Evolutionary conservation across 2,329 filamentous ascomycete genomes (phyloP).

Genomic region (Verticillium nubilum): DNA sequence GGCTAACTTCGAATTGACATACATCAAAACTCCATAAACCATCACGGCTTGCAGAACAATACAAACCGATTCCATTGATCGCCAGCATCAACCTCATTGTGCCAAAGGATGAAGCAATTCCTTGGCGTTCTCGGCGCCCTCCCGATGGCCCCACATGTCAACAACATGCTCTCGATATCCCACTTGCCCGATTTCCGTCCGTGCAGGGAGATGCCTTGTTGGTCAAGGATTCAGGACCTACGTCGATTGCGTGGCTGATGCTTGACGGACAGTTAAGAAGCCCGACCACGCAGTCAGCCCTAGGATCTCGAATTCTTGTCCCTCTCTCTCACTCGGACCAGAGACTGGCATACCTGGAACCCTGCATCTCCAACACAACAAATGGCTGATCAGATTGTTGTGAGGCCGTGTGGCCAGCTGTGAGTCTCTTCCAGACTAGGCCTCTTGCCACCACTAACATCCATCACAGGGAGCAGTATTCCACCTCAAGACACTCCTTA

Average conservation of each 20-base stretch:
- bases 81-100: not conserved
- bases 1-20: not conserved
- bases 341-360: not conserved
- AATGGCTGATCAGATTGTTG: not conserved
- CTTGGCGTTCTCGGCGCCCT: not conserved
- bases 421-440: not conserved
- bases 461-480: constrained; percentile 36
- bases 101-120: not conserved
- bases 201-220: not conserved
- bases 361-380: too few relatives aligned
- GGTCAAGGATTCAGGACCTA: not conserved
- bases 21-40: not conserved
- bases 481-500: constrained; percentile 38
- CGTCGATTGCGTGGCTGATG: not conserved
- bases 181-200: not conserved
- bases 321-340: not conserved
- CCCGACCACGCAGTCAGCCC: not conserved
- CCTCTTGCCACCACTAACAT: constrained; percentile 3
- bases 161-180: not conserved
- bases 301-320: not conserved
- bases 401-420: constrained; percentile 9
- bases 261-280: not conserved
- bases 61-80: not conserved
- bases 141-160: not conserved
- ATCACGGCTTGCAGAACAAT: not conserved